Conservation (phyloP, 2,329 filamentous ascomycete species). For the Fusarium circinatum region DNA sequence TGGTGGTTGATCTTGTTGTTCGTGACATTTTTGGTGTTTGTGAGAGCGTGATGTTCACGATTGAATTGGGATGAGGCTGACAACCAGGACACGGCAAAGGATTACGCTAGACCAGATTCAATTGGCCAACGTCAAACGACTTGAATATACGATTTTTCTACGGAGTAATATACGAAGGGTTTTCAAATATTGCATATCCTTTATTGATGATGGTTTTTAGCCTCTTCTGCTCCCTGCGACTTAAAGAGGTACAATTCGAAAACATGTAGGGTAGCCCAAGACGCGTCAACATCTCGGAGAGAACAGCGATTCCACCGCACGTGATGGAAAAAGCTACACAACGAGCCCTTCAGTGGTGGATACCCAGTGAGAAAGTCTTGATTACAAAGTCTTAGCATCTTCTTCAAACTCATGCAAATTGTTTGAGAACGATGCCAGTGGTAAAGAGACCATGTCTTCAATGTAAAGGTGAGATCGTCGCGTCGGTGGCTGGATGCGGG, state of each 20-base stretch:
- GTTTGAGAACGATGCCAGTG: slow-evolving; percentile 44
- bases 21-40: slow-evolving; percentile 19
- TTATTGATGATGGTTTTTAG: rapidly evolving
- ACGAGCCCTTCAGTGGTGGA: slow-evolving; percentile 9
- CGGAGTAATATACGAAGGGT: no score
- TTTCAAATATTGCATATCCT: background rate
- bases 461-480: slow-evolving; percentile 47
- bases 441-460: slow-evolving; percentile 49
- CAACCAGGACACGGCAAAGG: rapidly evolving
- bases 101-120: background rate
- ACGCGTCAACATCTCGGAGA: slow-evolving; percentile 21
- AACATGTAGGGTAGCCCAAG: slow-evolving; percentile 9
- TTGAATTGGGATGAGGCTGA: background rate
- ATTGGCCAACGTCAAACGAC: no score
- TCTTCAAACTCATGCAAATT: no score
- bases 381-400: slow-evolving; percentile 6
- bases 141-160: no score
- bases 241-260: rapidly evolving
- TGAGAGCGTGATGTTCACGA: background rate
- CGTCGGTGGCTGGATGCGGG: background rate
- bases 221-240: rapidly evolving
- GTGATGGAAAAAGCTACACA: slow-evolving; percentile 23
- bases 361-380: slow-evolving; percentile 8
- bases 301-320: slow-evolving; percentile 33
- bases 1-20: slow-evolving; percentile 32